These are phyloP conservation scores for Fusarium sp. DNA, from an alignment of 2,329 filamentous ascomycete genomes.

Conservation along the genomic window DNA sequence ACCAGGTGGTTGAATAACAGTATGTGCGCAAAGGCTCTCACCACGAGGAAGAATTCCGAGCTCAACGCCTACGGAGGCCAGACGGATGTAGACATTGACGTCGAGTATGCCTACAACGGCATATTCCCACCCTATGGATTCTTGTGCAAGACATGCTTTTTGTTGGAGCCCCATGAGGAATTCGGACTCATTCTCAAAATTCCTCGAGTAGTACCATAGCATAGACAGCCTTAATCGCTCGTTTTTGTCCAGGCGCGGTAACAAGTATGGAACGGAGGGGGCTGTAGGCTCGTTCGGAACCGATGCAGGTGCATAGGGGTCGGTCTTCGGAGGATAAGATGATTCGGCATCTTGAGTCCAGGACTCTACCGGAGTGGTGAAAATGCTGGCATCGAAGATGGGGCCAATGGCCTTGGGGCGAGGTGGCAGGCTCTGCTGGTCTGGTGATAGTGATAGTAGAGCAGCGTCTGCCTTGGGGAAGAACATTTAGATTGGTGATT, in stretches of 20 bases:
- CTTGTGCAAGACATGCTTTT: slow-evolving; percentile 58
- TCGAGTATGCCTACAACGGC: slow-evolving; percentile 62
- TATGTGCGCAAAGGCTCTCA: slow-evolving; percentile 62
- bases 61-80: slow-evolving; percentile 59
- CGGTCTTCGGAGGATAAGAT: slow-evolving; percentile 19
- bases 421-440: slow-evolving; percentile 11
- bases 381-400: slow-evolving; percentile 38
- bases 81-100: slow-evolving; percentile 59
- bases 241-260: slow-evolving; percentile 46
- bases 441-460: slow-evolving; percentile 44
- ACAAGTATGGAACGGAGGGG: slow-evolving; percentile 40
- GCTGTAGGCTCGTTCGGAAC: slow-evolving; percentile 23
- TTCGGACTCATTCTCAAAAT: slow-evolving; percentile 57
- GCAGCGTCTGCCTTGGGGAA: slow-evolving; percentile 48
- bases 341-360: slow-evolving; percentile 27
- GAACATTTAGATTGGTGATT: slow-evolving; percentile 36
- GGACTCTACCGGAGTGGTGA: slow-evolving; percentile 26
- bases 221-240: slow-evolving; percentile 53
- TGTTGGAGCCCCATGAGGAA: slow-evolving; percentile 59
- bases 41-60: slow-evolving; percentile 60
- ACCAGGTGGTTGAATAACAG: slow-evolving; percentile 54
- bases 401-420: slow-evolving; percentile 39
- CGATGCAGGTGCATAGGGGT: slow-evolving; percentile 23
- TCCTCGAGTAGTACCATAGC: slow-evolving; percentile 62
- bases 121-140: slow-evolving; percentile 62